Conservation (phyloP, 2,329 filamentous ascomycete genomes). For the Alternaria ventricosa region DNA sequence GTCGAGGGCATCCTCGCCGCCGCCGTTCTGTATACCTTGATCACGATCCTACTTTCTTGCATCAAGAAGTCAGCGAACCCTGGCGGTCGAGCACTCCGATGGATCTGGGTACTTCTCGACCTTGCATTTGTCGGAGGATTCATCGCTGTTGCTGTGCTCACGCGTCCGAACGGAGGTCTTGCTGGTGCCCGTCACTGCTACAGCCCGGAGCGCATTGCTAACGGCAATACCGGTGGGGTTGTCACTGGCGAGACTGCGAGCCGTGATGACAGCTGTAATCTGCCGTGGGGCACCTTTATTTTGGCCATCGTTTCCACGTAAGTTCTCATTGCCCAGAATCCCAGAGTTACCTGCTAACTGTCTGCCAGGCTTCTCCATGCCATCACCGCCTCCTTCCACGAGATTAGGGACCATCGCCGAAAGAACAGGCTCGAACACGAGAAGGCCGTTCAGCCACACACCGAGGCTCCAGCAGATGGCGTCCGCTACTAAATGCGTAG, state of each 20-base stretch:
- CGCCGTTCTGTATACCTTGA: constrained; percentile 53
- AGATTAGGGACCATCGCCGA: constrained; percentile 37
- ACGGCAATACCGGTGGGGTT: constrained; percentile 7
- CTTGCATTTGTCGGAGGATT: constrained; percentile 48
- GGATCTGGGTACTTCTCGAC: constrained; percentile 52
- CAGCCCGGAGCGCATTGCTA: constrained; percentile 8
- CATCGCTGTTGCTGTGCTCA: constrained; percentile 53
- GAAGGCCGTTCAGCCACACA: constrained; percentile 13
- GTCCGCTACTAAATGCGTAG: constrained; percentile 5
- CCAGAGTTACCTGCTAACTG: not conserved
- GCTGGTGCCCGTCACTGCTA: constrained; percentile 47
- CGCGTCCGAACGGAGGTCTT: constrained; percentile 44
- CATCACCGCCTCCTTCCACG: constrained; percentile 52
- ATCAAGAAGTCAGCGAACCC: constrained; percentile 41
- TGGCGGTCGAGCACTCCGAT: constrained; percentile 44
- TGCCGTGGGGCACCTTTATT: constrained; percentile 55
- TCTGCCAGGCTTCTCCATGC: constrained; percentile 51
- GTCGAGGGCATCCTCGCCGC: constrained; percentile 56
- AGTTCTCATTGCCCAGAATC: constrained; percentile 25
- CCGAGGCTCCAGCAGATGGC: not conserved
- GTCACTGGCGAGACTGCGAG: constrained; percentile 23
- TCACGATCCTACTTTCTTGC: constrained; percentile 45
- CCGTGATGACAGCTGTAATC: constrained; percentile 43
- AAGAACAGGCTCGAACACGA: constrained; percentile 20
- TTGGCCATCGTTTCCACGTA: constrained; percentile 56